Percentiles rank a stretch among this genome's conserved stretches.
phyloP scores from a whole-genome alignment of 352 stramenopile species.

The Globisporangium paroecandrum region DNA sequence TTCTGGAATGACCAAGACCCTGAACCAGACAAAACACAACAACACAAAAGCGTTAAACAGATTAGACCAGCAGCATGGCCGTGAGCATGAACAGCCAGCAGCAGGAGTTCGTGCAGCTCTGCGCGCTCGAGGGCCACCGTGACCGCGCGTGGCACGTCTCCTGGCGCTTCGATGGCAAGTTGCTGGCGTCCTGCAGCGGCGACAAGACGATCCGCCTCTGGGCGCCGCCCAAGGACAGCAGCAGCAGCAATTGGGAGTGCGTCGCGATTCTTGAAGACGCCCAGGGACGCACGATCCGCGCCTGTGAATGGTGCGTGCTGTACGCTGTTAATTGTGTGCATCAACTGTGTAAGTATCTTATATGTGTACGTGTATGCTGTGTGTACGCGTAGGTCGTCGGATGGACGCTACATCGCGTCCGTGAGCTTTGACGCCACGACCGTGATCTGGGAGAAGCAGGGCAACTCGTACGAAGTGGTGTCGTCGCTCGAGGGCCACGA shows the following conservation, averaged over 20 bases:
- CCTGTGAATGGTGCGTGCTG: slow-evolving; percentile 84
- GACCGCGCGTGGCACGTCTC: slow-evolving; percentile 91
- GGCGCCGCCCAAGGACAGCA: slow-evolving; percentile 25
- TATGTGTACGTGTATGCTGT: neutral
- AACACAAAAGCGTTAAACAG: neutral
- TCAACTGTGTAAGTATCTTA: too few species aligned
- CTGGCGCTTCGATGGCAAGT: slow-evolving; percentile 80
- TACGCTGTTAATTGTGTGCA: neutral
- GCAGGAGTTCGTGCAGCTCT: slow-evolving; percentile 39
- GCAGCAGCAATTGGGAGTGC: slow-evolving; percentile 74
- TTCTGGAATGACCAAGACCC: neutral
- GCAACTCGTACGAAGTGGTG: slow-evolving; percentile 89
- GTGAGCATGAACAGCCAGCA: slow-evolving; percentile 8
- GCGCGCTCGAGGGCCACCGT: slow-evolving; percentile 76
- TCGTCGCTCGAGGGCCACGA: slow-evolving; percentile 97
- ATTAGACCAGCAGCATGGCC: neutral
- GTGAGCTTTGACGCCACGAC: slow-evolving; percentile 97
- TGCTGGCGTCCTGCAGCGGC: slow-evolving; percentile 89
- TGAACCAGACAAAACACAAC: neutral
- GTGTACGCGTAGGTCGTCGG: slow-evolving; percentile 45
- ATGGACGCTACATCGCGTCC: slow-evolving; percentile 87
- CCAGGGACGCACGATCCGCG: slow-evolving; percentile 93
- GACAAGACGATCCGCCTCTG: slow-evolving; percentile 89
- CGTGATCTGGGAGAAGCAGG: slow-evolving; percentile 92
- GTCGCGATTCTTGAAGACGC: slow-evolving; percentile 92